A percentile compares a stretch with the other conserved stretches of the same genome.
Conservation (phyloP, 2,329 filamentous ascomycete species). For the Calonectria ilicicola region DNA sequence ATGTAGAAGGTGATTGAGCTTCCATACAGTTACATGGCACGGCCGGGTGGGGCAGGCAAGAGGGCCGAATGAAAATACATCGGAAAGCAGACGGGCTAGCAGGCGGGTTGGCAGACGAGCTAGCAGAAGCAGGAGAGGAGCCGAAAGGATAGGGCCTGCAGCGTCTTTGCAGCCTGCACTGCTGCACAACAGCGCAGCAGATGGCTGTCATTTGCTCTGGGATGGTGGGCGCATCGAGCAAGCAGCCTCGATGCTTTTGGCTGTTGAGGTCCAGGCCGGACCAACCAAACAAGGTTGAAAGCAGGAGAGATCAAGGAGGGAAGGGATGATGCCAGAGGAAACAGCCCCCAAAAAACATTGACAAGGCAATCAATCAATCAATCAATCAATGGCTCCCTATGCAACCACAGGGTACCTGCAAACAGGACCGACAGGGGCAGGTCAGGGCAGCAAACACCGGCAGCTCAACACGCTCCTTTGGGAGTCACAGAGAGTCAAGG, state of each 20-base stretch:
- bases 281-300: neutral
- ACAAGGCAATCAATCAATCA: neutral
- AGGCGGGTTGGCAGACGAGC: slow-evolving; percentile 1
- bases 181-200: slow-evolving; percentile 20
- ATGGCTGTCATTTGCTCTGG: slow-evolving; percentile 15
- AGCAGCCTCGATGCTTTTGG: slow-evolving; percentile 9
- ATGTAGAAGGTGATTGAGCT: slow-evolving; percentile 8
- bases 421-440: neutral
- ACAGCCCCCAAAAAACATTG: neutral
- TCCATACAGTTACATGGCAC: slow-evolving; percentile 7
- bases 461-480: neutral
- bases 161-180: slow-evolving; percentile 3
- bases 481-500: slow-evolving; percentile 3
- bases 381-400: neutral
- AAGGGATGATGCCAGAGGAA: neutral
- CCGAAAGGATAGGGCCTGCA: slow-evolving; percentile 23
- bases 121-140: slow-evolving; percentile 12
- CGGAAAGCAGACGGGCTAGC: neutral
- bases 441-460: neutral
- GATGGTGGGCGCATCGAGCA: neutral
- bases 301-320: neutral
- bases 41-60: neutral
- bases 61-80: neutral
- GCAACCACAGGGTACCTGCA: slow-evolving; percentile 2
- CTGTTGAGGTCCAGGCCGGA: neutral